Conservation (phyloP, 2,329 filamentous ascomycete species). For the Metarhizium sp. region DNA sequence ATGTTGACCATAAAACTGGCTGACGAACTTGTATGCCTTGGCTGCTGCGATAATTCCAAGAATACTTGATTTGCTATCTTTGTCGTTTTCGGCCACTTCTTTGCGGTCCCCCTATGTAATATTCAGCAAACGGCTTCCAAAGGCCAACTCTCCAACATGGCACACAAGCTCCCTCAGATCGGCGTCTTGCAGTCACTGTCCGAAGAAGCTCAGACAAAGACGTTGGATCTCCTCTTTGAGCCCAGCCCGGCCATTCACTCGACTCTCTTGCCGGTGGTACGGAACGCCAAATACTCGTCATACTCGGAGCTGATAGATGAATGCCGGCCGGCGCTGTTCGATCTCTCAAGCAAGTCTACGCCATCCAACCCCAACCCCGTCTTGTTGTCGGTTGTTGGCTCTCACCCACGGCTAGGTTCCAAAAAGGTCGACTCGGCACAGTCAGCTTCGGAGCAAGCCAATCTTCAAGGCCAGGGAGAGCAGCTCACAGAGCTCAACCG, state of each 20-base stretch:
- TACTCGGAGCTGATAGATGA: slow-evolving; percentile 63
- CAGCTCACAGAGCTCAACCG: slow-evolving; percentile 60
- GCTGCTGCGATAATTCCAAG: too few species aligned
- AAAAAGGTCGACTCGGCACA: slow-evolving; percentile 74
- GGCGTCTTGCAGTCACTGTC: slow-evolving; percentile 45
- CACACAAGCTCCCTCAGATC: slow-evolving; percentile 43
- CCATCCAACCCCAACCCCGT: slow-evolving; percentile 35
- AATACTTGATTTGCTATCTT: too few species aligned
- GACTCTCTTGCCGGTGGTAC: slow-evolving; percentile 60
- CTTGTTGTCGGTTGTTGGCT: slow-evolving; percentile 64
- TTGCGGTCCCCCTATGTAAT: neutral
- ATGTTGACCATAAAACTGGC: neutral
- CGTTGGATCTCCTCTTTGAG: slow-evolving; percentile 78
- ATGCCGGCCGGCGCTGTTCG: slow-evolving; percentile 53
- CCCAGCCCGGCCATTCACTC: slow-evolving; percentile 66
- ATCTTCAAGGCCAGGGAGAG: slow-evolving; percentile 52
- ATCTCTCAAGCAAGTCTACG: slow-evolving; percentile 43
- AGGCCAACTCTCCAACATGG: slow-evolving; percentile 9
- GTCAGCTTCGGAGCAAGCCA: slow-evolving; percentile 73
- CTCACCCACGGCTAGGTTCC: slow-evolving; percentile 76
- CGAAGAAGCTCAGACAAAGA: slow-evolving; percentile 40
- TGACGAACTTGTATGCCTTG: neutral
- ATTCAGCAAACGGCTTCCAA: neutral
- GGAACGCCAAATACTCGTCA: slow-evolving; percentile 43
- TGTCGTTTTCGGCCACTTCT: too few species aligned